Base-by-base conservation (phyloP, 495 filamentous ascomycete genomes). In the Darksidea phi region DNA sequence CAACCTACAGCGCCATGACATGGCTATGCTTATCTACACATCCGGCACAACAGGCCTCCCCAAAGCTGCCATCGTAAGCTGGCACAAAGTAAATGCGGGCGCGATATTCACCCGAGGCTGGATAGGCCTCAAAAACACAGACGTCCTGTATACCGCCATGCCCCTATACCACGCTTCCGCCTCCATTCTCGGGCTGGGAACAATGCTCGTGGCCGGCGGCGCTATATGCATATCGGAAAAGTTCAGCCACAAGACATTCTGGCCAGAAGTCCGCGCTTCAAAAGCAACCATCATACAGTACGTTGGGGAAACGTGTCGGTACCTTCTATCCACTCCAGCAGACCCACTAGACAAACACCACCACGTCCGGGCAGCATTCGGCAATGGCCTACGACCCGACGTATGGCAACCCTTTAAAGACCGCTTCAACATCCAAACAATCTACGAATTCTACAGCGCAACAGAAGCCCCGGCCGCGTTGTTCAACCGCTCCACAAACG, bases 141-240 rank as follows among this genome's bases (percentile, higher is more conserved):
- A 97, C 66, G 79, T 87, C 21, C 85, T 91, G 68, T 97, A 94
- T 74, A 96, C 93, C 84, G 89, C 85, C 59, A 97, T 97, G 91
- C 94, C 94, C 0, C 81, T 98, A 15, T 98, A 98, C 69, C 94
- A 98, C 74, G 84, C 88, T 45, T 89, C 93, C 0, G 94, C 89
- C 18, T 73, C 83, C 21, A 53, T 95, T 11, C 79, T 97, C 15
- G 91, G 85, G 1, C 79, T 95, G 52, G 63, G 78, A 18, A 74
- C 83, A 24, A 77, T 77, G 6, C 69, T 97, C 48, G 70, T 75
- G n/a, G 70, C 66, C 0, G 86, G 88, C 43, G 78, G 75, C 20
- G 88, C 92, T 2, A 72, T 95, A 26, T 78, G 86, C 57, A 68
- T 97, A 10, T 87, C 88, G 36, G 88, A 84, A 64, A 86, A 86